A percentile compares a stretch with the other conserved stretches of the same genome.
Conservation (phyloP, 768 basidiomycete genomes). For the Coprinellus micaceus region DNA sequence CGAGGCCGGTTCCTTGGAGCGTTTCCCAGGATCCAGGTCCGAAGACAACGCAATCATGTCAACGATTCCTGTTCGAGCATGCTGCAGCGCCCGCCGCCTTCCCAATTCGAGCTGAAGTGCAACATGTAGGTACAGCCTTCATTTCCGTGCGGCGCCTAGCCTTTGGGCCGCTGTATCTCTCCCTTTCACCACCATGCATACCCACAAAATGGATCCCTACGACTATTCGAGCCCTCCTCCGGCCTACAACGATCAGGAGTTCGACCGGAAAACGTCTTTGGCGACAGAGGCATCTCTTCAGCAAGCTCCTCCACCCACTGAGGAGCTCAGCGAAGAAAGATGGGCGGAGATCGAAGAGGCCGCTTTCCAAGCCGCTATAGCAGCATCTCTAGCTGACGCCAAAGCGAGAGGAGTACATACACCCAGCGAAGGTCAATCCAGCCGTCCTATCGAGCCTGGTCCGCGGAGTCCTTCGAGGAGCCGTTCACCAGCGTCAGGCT, state of each 20-base stretch:
- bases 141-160: not conserved
- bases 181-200: not conserved
- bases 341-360: constrained; percentile 48
- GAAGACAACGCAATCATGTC: not conserved
- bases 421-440: not conserved
- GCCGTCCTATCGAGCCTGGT: not conserved
- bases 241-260: constrained; percentile 45
- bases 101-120: not conserved
- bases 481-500: constrained; percentile 12
- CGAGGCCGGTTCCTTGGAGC: not conserved
- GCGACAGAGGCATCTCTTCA: constrained; percentile 38
- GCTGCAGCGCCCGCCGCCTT: constrained; percentile 9
- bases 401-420: not conserved
- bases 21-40: not conserved
- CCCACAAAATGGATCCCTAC: constrained; percentile 8
- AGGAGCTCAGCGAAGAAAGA: constrained; percentile 31
- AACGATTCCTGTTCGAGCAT: not conserved
- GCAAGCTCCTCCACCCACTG: constrained; percentile 16
- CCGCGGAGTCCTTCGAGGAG: constrained; percentile 7
- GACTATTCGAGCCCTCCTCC: constrained; percentile 35
- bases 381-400: not conserved
- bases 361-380: constrained; percentile 19
- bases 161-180: not conserved
- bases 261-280: constrained; percentile 49
- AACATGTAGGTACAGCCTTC: not conserved